phyloP scores from a whole-genome alignment of 441 rosid species.

The Gossypium trilobum region DNA sequence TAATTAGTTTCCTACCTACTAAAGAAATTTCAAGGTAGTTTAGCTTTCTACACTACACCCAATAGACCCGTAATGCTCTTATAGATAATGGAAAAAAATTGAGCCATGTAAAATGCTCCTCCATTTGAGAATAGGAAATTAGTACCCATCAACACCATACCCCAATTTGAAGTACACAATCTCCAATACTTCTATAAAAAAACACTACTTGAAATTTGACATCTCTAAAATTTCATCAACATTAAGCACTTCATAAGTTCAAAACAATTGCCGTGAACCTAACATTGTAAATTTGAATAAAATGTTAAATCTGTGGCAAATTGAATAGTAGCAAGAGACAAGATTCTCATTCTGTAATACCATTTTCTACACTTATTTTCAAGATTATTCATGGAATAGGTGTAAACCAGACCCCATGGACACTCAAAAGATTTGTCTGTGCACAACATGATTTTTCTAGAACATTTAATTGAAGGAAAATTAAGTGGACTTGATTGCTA shows the following conservation, averaged over 20 bases:
- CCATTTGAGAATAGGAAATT: background rate
- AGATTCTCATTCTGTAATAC: background rate
- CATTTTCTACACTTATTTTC: background rate
- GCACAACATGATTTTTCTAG: background rate
- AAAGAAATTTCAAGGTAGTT: background rate
- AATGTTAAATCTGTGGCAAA: background rate
- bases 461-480: background rate
- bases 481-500: slow-evolving; percentile 2
- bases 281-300: background rate
- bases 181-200: background rate
- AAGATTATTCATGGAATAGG: slow-evolving; percentile 1
- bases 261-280: background rate
- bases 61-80: background rate
- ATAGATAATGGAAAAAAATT: background rate
- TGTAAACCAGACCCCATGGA: background rate
- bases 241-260: background rate
- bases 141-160: background rate
- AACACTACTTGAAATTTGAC: background rate
- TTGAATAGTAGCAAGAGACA: background rate
- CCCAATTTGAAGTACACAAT: background rate
- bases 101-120: background rate
- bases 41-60: no score
- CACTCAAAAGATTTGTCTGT: background rate
- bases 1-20: background rate
- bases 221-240: background rate